Conservation (phyloP, 2,329 filamentous ascomycete genomes). For the Microcera coccophila region DNA sequence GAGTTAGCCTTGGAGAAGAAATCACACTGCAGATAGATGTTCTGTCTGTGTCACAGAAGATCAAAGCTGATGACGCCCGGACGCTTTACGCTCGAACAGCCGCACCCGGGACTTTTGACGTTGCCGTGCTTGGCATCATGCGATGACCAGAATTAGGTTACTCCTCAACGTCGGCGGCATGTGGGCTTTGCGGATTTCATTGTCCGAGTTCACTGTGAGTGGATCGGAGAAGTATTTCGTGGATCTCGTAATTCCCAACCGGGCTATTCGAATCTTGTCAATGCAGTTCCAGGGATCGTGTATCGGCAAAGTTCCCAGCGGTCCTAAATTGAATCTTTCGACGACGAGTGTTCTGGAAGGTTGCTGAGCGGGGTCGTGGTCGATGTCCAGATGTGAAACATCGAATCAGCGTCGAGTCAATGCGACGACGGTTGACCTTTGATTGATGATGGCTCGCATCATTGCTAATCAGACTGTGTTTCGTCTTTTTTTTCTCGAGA, state of each 20-base stretch:
- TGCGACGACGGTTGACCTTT: too few relatives aligned
- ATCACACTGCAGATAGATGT: not conserved
- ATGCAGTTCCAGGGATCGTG: too few relatives aligned
- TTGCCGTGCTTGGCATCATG: not conserved
- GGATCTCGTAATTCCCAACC: too few relatives aligned
- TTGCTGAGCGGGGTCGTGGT: not conserved
- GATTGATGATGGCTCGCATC: not conserved
- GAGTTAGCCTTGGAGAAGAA: not conserved
- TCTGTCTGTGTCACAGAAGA: not conserved
- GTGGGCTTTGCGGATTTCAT: not conserved
- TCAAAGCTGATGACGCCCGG: not conserved
- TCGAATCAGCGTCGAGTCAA: not conserved
- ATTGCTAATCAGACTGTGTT: not conserved
- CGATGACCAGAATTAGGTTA: not conserved
- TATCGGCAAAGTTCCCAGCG: too few relatives aligned
- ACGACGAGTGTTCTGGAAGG: not conserved
- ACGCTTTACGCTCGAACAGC: not conserved
- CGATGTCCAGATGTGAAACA: not conserved
- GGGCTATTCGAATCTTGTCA: too few relatives aligned
- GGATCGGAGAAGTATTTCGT: constrained; percentile 19
- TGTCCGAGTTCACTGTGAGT: constrained; percentile 15
- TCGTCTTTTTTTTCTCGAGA: not conserved
- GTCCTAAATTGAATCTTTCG: not conserved
- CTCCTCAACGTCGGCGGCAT: not conserved
- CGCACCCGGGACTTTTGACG: not conserved